phyloP scores from a whole-genome alignment of 2,329 filamentous ascomycete genomes.

The Penicillium paneum region DNA sequence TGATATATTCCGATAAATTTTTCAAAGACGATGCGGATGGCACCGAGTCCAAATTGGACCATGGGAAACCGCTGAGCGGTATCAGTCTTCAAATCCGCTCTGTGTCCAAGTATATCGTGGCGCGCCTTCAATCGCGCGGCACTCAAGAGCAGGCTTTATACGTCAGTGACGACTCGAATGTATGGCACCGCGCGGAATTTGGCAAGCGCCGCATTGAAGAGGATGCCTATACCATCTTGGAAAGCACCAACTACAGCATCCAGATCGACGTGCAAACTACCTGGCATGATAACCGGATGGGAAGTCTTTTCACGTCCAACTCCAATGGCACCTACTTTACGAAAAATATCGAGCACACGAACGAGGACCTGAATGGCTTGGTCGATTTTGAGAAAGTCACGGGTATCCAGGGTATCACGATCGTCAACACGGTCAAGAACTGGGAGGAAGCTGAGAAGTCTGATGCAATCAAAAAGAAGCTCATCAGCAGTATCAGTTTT shows the following conservation, averaged over 20 bases:
- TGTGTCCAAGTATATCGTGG: slow-evolving; percentile 83
- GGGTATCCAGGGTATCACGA: slow-evolving; percentile 84
- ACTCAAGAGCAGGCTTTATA: slow-evolving; percentile 91
- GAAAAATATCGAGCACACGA: slow-evolving; percentile 86
- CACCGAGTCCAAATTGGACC: slow-evolving; percentile 72
- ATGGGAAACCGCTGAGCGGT: slow-evolving; percentile 70
- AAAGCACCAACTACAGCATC: slow-evolving; percentile 96
- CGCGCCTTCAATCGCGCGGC: slow-evolving; percentile 71
- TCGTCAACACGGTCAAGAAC: slow-evolving; percentile 88
- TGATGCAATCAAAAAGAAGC: slow-evolving; percentile 57
- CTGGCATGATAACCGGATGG: slow-evolving; percentile 64
- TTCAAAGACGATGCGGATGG: slow-evolving; percentile 59
- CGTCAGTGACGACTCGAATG: slow-evolving; percentile 75
- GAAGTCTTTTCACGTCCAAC: slow-evolving; percentile 89
- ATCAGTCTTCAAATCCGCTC: slow-evolving; percentile 71
- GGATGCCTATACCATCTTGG: slow-evolving; percentile 84
- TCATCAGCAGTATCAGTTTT: slow-evolving; percentile 83
- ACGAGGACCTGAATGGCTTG: slow-evolving; percentile 69
- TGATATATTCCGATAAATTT: slow-evolving; percentile 79
- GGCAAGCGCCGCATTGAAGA: slow-evolving; percentile 80
- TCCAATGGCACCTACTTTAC: slow-evolving; percentile 97
- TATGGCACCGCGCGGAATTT: slow-evolving; percentile 92
- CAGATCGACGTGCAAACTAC: slow-evolving; percentile 88
- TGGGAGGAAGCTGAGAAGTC: slow-evolving; percentile 66
- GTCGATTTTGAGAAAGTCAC: slow-evolving; percentile 96